Evolutionary conservation across 2,329 filamentous ascomycete species (phyloP).

Genomic region (Aspergillus carbonarius): DNA sequence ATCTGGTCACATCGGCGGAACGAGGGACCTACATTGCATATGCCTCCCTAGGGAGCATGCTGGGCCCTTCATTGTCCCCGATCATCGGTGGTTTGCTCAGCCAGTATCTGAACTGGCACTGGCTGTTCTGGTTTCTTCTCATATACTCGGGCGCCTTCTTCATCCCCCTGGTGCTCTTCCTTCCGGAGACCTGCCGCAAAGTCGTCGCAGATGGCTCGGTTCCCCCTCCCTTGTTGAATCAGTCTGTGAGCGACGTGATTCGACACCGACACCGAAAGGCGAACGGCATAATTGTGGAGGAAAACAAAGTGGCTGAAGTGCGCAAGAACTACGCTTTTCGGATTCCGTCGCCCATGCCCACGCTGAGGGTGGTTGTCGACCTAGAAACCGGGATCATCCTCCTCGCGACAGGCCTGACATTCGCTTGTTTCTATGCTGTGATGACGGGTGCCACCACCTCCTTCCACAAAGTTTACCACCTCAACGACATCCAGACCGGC

Average conservation of each 20-base stretch:
- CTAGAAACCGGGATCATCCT: constrained; percentile 40
- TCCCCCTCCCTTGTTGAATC: constrained; percentile 26
- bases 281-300: constrained; percentile 3
- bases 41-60: constrained; percentile 57
- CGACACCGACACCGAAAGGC: constrained; percentile 9
- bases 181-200: constrained; percentile 53
- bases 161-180: constrained; percentile 54
- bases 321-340: constrained; percentile 28
- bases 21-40: constrained; percentile 45
- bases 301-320: not conserved
- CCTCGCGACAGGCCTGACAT: constrained; percentile 43
- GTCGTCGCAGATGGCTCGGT: constrained; percentile 40
- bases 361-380: constrained; percentile 37
- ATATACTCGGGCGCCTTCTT: constrained; percentile 54
- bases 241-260: constrained; percentile 22
- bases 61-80: constrained; percentile 53
- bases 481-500: constrained; percentile 49
- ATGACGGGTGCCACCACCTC: constrained; percentile 48
- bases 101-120: constrained; percentile 63
- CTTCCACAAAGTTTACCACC: constrained; percentile 47
- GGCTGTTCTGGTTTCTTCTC: constrained; percentile 67
- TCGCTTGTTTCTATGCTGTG: constrained; percentile 50
- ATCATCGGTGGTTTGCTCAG: constrained; percentile 64
- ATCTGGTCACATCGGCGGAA: constrained; percentile 39
- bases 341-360: constrained; percentile 35